Conservation (phyloP, 192 early-diverging fungal species). For the Coemansia nantahalensis region DNA sequence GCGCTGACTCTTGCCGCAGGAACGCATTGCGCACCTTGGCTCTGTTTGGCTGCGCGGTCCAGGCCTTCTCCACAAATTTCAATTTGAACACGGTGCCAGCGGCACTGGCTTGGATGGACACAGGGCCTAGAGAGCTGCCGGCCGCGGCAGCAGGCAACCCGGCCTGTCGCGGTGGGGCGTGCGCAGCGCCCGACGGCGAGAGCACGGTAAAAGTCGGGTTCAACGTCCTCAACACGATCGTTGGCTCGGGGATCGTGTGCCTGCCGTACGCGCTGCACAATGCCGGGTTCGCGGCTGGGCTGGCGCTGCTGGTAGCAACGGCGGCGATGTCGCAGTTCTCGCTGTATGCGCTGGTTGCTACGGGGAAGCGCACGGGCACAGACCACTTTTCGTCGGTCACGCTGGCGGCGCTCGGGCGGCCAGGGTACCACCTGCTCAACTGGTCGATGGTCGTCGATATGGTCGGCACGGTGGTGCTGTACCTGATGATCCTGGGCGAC, state of each 20-base stretch:
- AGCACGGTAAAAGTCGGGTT: conserved; percentile 35
- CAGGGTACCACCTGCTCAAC: conserved; percentile 59
- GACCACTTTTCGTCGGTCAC: conserved; percentile 58
- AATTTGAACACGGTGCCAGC: no score
- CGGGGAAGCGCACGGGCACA: conserved; percentile 54
- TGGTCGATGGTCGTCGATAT: conserved; percentile 57
- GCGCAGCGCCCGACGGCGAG: background rate
- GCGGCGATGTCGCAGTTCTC: conserved; percentile 55
- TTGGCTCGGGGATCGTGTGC: conserved; percentile 64
- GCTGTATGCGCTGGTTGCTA: conserved; percentile 55
- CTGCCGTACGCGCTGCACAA: conserved; percentile 62
- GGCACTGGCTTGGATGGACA: no score
- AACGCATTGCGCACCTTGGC: no score
- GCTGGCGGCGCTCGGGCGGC: conserved; percentile 48
- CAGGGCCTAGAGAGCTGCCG: no score
- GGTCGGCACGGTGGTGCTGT: conserved; percentile 48
- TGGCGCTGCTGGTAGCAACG: conserved; percentile 54
- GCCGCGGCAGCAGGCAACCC: no score
- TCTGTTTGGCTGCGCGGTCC: no score
- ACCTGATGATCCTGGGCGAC: conserved; percentile 38
- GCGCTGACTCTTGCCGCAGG: no score
- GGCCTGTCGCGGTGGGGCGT: no score
- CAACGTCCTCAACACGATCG: conserved; percentile 65
- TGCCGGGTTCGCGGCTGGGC: conserved; percentile 56
- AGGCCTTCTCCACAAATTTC: no score